Percentiles rank a stretch among this genome's conserved stretches.
Conservation (phyloP, 2,329 filamentous ascomycete genomes). For the Tricladium varicosporioides region DNA sequence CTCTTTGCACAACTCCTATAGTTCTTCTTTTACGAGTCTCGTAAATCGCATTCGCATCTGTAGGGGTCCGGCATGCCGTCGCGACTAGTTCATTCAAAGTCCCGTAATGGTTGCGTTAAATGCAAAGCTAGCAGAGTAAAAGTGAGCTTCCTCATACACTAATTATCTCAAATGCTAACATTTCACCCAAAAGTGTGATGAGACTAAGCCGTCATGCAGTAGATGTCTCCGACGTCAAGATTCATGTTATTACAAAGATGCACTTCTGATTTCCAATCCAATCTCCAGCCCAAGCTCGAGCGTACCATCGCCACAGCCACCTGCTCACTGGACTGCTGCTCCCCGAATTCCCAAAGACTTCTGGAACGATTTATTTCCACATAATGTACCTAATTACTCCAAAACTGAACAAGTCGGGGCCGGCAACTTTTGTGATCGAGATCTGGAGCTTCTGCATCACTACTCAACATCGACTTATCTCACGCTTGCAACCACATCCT, state of each 20-base stretch:
- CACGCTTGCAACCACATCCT: neutral
- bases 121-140: conserved; percentile 1
- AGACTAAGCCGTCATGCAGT: conserved; percentile 61
- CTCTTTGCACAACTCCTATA: neutral
- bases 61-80: neutral
- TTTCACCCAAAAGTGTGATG: conserved; percentile 53
- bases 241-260: neutral
- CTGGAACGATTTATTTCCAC: neutral
- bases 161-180: neutral
- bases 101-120: neutral
- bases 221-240: conserved; percentile 5
- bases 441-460: neutral
- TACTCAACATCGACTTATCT: neutral
- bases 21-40: neutral
- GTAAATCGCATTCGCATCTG: neutral
- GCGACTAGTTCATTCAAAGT: neutral
- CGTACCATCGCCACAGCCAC: neutral
- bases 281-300: neutral
- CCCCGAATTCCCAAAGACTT: neutral
- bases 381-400: neutral
- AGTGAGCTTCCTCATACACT: neutral
- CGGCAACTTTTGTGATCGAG: neutral
- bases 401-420: neutral
- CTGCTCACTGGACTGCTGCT: neutral
- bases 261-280: neutral